Evolutionary conservation across 2,329 filamentous ascomycete genomes (phyloP).

Genomic region (Colletotrichum sojae): DNA sequence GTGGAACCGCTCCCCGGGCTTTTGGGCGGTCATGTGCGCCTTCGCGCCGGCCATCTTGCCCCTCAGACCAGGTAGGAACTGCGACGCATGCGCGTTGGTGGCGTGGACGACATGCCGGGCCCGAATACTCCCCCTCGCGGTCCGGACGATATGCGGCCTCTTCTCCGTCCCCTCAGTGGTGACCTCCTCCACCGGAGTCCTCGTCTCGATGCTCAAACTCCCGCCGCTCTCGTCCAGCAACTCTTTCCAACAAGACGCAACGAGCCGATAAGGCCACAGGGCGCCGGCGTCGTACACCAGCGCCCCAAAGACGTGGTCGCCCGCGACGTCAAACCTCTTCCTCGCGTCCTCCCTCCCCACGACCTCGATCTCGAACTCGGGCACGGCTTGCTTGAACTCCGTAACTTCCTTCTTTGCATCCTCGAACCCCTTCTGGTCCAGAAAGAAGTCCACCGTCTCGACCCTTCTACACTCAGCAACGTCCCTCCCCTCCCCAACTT

Average conservation of each 20-base stretch:
- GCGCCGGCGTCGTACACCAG: slow-evolving; percentile 63
- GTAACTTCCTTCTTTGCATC: slow-evolving; percentile 50
- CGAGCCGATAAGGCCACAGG: slow-evolving; percentile 66
- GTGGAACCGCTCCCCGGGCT: slow-evolving; percentile 50
- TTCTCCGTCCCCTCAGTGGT: slow-evolving; percentile 25
- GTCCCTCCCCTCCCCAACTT: slow-evolving; percentile 54
- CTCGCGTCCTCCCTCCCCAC: slow-evolving; percentile 53
- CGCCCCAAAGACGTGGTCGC: slow-evolving; percentile 55
- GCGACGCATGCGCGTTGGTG: slow-evolving; percentile 68
- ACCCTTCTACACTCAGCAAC: slow-evolving; percentile 59
- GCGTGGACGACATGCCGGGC: slow-evolving; percentile 69
- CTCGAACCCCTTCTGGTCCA: slow-evolving; percentile 54
- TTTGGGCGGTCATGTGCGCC: slow-evolving; percentile 66
- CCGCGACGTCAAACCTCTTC: slow-evolving; percentile 53
- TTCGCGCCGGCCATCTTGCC: slow-evolving; percentile 60
- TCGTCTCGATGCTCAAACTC: slow-evolving; percentile 54
- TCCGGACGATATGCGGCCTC: slow-evolving; percentile 59
- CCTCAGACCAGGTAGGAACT: slow-evolving; percentile 65
- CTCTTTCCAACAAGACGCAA: slow-evolving; percentile 60
- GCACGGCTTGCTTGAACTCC: slow-evolving; percentile 54
- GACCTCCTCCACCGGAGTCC: slow-evolving; percentile 52
- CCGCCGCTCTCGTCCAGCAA: slow-evolving; percentile 52
- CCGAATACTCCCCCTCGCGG: slow-evolving; percentile 58
- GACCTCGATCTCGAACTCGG: slow-evolving; percentile 54
- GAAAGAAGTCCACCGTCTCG: slow-evolving; percentile 62